Conservation (phyloP, 176 grass and related monocot genomes). For the Lolium multiflorum region DNA sequence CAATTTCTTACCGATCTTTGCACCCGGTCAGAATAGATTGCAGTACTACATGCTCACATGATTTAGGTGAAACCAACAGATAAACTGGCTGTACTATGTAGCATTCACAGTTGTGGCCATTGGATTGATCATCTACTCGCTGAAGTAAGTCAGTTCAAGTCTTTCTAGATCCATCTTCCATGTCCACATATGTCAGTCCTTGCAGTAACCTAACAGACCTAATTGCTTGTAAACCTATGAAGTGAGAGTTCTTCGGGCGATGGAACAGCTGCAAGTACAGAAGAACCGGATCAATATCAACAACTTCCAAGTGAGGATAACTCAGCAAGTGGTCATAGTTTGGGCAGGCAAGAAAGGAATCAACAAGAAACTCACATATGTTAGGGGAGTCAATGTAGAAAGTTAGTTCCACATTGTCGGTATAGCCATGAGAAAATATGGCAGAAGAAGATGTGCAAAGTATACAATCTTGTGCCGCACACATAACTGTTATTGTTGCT, state of each 20-base stretch:
- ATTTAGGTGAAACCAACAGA: conserved; percentile 35
- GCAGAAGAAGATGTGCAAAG: not conserved
- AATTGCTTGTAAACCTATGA: not conserved
- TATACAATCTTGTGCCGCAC: not conserved
- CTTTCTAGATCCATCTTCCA: conserved; percentile 8
- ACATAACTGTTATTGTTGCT: not conserved
- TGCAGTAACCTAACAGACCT: conserved; percentile 18
- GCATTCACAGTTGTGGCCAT: conserved; percentile 57
- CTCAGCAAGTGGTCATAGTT: conserved; percentile 13
- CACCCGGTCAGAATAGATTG: conserved; percentile 22
- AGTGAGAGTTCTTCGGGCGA: conserved; percentile 20
- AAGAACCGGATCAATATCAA: conserved; percentile 37
- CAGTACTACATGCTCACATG: conserved; percentile 31
- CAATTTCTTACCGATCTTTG: conserved; percentile 18
- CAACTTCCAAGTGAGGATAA: conserved; percentile 43
- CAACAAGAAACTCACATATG: conserved; percentile 42
- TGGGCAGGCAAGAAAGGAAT: conserved; percentile 35
- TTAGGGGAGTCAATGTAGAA: conserved; percentile 36
- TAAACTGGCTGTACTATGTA: conserved; percentile 65
- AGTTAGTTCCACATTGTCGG: not conserved
- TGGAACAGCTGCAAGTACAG: conserved; percentile 16
- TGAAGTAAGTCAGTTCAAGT: conserved; percentile 44
- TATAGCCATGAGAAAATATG: not conserved
- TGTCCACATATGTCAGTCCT: conserved; percentile 1
- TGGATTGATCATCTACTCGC: conserved; percentile 60